A percentile compares a stretch with the other conserved stretches of the same genome.
These are phyloP conservation scores for Coemansia sp. DNA, from an alignment of 192 early-diverging fungal genomes.

Conservation along the genomic window DNA sequence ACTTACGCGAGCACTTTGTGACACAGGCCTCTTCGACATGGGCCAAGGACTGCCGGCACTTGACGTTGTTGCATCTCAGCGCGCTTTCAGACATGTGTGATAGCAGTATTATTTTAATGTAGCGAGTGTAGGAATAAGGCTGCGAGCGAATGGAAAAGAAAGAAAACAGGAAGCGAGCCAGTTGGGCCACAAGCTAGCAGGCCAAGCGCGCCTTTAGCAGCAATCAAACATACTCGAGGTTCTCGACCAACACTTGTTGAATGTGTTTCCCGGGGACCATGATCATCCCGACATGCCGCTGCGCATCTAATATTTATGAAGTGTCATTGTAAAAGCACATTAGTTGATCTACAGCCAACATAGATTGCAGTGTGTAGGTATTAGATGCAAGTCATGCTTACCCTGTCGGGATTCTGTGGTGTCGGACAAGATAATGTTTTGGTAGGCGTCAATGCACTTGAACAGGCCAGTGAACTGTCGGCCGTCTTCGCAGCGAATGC, in stretches of 20 bases:
- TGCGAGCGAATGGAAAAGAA: neutral
- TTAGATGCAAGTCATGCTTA: neutral
- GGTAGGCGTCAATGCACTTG: constrained; percentile 37
- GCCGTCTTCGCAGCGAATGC: constrained; percentile 31
- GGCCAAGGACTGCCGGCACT: constrained; percentile 45
- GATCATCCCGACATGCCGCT: constrained; percentile 54
- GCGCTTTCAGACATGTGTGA: constrained; percentile 17
- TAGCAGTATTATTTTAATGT: neutral
- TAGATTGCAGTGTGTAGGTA: neutral
- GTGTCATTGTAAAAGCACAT: neutral
- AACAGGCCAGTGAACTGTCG: constrained; percentile 40
- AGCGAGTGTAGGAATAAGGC: neutral
- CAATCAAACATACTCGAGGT: constrained; percentile 41
- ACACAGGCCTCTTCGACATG: constrained; percentile 58
- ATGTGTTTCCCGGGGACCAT: constrained; percentile 52
- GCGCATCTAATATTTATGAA: constrained; percentile 10
- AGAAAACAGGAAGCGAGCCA: neutral
- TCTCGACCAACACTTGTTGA: constrained; percentile 37
- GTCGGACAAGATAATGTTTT: constrained; percentile 46
- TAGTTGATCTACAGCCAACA: neutral
- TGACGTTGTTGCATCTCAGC: constrained; percentile 53
- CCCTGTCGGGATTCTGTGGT: constrained; percentile 35
- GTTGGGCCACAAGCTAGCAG: neutral
- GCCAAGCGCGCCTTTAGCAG: neutral
- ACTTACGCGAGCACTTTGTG: constrained; percentile 71